phyloP scores from a whole-genome alignment of 2,329 filamentous ascomycete species.

The Chrysoporthe cubensis region DNA sequence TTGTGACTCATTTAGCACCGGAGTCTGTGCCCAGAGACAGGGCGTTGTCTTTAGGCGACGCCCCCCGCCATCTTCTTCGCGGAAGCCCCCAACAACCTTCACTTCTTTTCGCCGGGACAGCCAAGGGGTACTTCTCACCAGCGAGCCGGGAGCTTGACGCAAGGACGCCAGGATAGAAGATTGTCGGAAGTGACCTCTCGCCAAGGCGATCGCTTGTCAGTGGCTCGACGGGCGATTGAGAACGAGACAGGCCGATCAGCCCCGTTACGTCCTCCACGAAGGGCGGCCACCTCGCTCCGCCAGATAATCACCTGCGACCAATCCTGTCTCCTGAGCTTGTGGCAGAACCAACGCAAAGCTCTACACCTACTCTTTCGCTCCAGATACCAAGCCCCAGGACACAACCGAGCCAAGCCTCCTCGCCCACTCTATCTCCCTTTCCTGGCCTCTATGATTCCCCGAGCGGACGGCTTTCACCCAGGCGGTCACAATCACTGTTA shows the following conservation, averaged over 20 bases:
- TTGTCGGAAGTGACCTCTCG: slow-evolving; percentile 6
- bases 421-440: slow-evolving; percentile 64
- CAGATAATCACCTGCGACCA: slow-evolving; percentile 26
- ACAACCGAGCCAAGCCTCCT: slow-evolving; percentile 49
- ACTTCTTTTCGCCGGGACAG: background rate
- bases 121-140: slow-evolving; percentile 4
- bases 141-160: background rate
- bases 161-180: background rate
- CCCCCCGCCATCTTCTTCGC: slow-evolving; percentile 39
- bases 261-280: slow-evolving; percentile 33
- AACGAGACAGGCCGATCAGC: slow-evolving; percentile 31
- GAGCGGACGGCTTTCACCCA: slow-evolving; percentile 15
- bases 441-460: slow-evolving; percentile 69
- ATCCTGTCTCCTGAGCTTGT: slow-evolving; percentile 30
- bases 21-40: slow-evolving; percentile 40
- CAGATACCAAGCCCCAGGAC: slow-evolving; percentile 52
- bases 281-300: slow-evolving; percentile 40
- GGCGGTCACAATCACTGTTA: slow-evolving; percentile 57
- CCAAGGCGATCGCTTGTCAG: slow-evolving; percentile 13
- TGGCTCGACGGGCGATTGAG: slow-evolving; percentile 35
- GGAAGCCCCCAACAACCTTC: slow-evolving; percentile 4
- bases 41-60: slow-evolving; percentile 52
- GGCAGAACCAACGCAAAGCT: slow-evolving; percentile 25
- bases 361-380: slow-evolving; percentile 36
- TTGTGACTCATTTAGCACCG: slow-evolving; percentile 13